Evolutionary conservation across 192 early-diverging fungal genomes (phyloP), one percentile per base, ranked within the genome.

Genomic region (Dissophora ornata): DNA sequence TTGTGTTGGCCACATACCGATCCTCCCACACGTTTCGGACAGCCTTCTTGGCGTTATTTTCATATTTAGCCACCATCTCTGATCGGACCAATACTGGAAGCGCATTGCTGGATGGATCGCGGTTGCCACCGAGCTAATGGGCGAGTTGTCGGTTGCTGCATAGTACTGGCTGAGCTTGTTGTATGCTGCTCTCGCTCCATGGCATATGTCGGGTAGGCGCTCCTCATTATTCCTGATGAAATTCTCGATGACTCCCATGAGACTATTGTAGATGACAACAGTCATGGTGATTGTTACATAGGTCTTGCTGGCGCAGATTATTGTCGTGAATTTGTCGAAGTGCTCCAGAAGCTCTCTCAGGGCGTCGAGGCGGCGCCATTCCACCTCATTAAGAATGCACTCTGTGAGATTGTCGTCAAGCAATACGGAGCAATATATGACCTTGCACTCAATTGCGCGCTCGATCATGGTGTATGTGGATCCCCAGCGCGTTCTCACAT

Each of bases 21-120:
- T 42, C 26, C 3, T n/a, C 33, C 67, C 67, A 58, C 2, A 29
- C 19, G n/a, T 15, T 57, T 29, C 55, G n/a, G n/a, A n/a, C n/a
- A n/a, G n/a, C n/a, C n/a, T n/a, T n/a, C n/a, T 29, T 18, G 38
- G 50, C 1, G 33, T 4, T 36, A 19, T 52, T 32, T 12, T 53
- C 16, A 44, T 57, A 56, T 36, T 49, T 3, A 16, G 8, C 25
- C 21, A 47, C 66, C 56, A 57, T 25, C 34, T 1, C 55, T 67
- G 63, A 22, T 57, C 44, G 25, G 10, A 7, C 66, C 66, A 68
- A 58, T 68, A 68, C 16, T 50, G 7, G 22, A 68, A 68, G 5
- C 56, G 56, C 66, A 68, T 68, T 30, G 34, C 48, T n/a, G 56
- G 56, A 68, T 68, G 66, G 12, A 68, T 38, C 19, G 66, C 66